Base-by-base conservation (phyloP, 2,329 filamentous ascomycete species). In the Alternaria arbusti region DNA sequence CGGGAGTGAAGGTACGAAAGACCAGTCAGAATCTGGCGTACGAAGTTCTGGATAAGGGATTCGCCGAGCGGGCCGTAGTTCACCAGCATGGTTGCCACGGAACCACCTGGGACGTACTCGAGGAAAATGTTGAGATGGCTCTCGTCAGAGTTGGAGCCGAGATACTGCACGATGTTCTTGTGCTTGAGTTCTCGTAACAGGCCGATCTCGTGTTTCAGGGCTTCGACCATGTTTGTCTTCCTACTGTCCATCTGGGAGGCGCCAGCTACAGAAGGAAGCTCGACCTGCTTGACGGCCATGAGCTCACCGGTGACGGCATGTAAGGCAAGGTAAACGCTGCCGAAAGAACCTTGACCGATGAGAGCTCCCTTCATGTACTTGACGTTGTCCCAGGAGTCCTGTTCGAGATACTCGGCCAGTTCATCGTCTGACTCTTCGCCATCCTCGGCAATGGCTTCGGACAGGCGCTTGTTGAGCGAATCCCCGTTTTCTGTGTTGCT, bases 311-410 rank as follows among this genome's bases (percentile, higher is more conserved):
- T 99, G 58, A 99, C 91, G 54, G 96, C 93, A 79, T 99, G 96
- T 30, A 99, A 86, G 25, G 96, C 96, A 52, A 99, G 87, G 81
- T 96, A 99, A 57, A 99, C 96, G 72, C 91, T 94, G 74, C 96
- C 96, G 75, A 99, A 99, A 5, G 94, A 97, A 67, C 96, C 96
- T 81, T 97, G 94, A 30, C 96, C 96, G 70, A 99, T 99, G 67
- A 98, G 86, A 30, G 95, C 94, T 76, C 96, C 96, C 84, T 98
- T 97, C 94, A 99, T 98, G 92, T 96, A 99, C 80, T 97, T 97
- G 83, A 95, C 92, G 67, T 97, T 94, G 69, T 96, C 94, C 89
- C 96, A 98, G 9, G 93, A 96, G 77, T 97, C 93, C 68, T 93
- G 93, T 32, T 93, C 90, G 44, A 98, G 86, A 85, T 97, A 97